Conservation (phyloP, 1,139 yeast species). For the Arxiozyma heterogenica region DNA sequence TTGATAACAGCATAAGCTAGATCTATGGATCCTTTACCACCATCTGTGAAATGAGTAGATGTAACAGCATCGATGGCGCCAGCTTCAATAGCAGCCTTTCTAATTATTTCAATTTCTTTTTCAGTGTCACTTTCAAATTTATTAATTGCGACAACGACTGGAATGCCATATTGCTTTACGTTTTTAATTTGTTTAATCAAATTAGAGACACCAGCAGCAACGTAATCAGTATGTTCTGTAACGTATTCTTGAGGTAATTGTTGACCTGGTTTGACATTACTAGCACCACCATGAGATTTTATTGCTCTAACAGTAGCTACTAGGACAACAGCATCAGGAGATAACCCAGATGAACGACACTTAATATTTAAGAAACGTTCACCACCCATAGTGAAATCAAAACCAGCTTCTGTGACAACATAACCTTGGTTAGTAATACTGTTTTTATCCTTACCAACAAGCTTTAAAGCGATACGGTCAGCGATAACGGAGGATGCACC, state of each 20-base stretch:
- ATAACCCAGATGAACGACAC: constrained; percentile 64
- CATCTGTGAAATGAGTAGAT: constrained; percentile 74
- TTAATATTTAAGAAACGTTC: constrained; percentile 75
- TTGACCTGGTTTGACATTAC: constrained; percentile 77
- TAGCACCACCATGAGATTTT: constrained; percentile 77
- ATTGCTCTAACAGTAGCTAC: constrained; percentile 77
- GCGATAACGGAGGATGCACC: constrained; percentile 80
- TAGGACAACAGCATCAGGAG: constrained; percentile 65
- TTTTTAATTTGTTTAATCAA: constrained; percentile 68
- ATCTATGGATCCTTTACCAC: constrained; percentile 66
- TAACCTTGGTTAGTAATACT: constrained; percentile 47
- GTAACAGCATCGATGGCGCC: constrained; percentile 72
- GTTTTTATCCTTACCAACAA: constrained; percentile 41
- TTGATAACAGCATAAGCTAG: constrained; percentile 62
- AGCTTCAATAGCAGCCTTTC: constrained; percentile 54
- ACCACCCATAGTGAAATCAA: constrained; percentile 85
- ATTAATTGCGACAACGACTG: constrained; percentile 74
- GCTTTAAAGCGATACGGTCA: constrained; percentile 61
- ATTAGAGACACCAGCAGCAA: constrained; percentile 59
- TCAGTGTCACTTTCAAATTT: constrained; percentile 62
- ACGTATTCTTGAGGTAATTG: constrained; percentile 59
- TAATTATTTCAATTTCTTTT: constrained; percentile 58
- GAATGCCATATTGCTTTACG: constrained; percentile 61
- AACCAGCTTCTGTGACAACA: constrained; percentile 79
- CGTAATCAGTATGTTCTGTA: constrained; percentile 56